Percentiles rank a stretch among this genome's conserved stretches.
phyloP scores from a whole-genome alignment of 306 rosid species.

The Vachellia collinsii region DNA sequence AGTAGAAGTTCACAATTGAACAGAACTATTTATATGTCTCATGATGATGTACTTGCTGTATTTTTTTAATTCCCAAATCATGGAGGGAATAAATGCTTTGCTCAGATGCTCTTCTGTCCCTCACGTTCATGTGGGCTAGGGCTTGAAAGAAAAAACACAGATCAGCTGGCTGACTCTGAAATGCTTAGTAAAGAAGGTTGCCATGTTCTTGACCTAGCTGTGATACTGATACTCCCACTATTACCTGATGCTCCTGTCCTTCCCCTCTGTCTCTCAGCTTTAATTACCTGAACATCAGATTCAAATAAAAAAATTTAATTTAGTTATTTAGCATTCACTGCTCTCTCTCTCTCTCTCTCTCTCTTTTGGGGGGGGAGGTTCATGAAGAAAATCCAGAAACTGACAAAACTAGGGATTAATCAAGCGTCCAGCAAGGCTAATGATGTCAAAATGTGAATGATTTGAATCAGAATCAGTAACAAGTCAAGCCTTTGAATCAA shows the following conservation, averaged over 20 bases:
- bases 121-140: conserved; percentile 48
- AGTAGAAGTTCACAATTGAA: conserved; percentile 14
- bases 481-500: conserved; percentile 20
- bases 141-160: conserved; percentile 25
- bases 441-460: conserved; percentile 1
- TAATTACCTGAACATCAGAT: conserved; percentile 53
- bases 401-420: not conserved
- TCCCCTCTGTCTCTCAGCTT: conserved; percentile 58
- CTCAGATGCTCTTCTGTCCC: conserved; percentile 46
- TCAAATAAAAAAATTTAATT: conserved; percentile 12
- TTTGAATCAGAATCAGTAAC: conserved; percentile 15
- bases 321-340: not conserved
- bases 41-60: conserved; percentile 28
- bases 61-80: conserved; percentile 42
- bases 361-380: no score
- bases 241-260: conserved; percentile 50
- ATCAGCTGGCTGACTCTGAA: conserved; percentile 71
- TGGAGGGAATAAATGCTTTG: conserved; percentile 28
- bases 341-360: not conserved
- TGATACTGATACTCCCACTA: conserved; percentile 37
- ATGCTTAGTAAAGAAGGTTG: conserved; percentile 83
- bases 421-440: not conserved
- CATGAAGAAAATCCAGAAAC: conserved; percentile 12
- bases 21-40: conserved; percentile 36
- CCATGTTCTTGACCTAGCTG: conserved; percentile 79